Conservation (phyloP, 2,329 filamentous ascomycete genomes). For the Alternaria longipes region DNA sequence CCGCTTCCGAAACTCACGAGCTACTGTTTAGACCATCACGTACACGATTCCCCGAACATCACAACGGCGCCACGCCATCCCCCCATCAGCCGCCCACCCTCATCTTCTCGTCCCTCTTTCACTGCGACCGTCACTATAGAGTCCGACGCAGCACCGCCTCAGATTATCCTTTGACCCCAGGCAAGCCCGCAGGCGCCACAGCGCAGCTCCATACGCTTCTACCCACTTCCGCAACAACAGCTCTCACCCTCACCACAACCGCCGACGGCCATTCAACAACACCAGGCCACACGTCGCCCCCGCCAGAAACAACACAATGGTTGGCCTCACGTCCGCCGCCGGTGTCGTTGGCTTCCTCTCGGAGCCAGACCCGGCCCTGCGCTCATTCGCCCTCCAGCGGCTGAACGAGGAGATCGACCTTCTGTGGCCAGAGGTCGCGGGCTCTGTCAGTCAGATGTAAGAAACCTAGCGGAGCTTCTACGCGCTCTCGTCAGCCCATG, state of each 20-base stretch:
- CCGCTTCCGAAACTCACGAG: constrained; percentile 32
- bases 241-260: constrained; percentile 33
- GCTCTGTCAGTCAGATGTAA: constrained; percentile 92
- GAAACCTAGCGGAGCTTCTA: constrained; percentile 43
- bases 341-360: constrained; percentile 95
- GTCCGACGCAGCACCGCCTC: constrained; percentile 23
- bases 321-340: constrained; percentile 90
- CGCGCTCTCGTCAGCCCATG: background rate
- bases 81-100: constrained; percentile 38
- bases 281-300: constrained; percentile 19
- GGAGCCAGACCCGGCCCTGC: constrained; percentile 92
- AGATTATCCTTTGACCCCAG: constrained; percentile 10
- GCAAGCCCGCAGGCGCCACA: constrained; percentile 43
- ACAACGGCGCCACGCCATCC: constrained; percentile 44
- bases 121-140: constrained; percentile 24
- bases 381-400: constrained; percentile 92
- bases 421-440: constrained; percentile 96
- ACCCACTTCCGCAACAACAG: constrained; percentile 43
- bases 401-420: constrained; percentile 97
- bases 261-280: constrained; percentile 24
- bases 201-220: constrained; percentile 50
- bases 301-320: constrained; percentile 66
- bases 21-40: constrained; percentile 37
- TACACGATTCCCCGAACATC: constrained; percentile 36
- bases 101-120: constrained; percentile 45